Conservation (phyloP, 2,329 filamentous ascomycete genomes). For the Phialocephala subalpina region DNA sequence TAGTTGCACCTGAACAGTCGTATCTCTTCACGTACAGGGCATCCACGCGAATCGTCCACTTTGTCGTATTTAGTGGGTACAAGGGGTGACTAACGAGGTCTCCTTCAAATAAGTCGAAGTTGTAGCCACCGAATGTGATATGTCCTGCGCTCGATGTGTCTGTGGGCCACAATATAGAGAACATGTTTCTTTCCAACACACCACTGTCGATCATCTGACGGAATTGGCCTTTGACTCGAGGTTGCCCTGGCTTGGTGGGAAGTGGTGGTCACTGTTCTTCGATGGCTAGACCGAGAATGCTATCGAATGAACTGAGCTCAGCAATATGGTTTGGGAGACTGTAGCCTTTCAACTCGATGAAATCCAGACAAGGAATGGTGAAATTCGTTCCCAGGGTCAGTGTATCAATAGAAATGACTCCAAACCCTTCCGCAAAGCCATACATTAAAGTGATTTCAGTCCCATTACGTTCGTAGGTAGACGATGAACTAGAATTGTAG, state of each 20-base stretch:
- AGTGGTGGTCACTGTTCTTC: background rate
- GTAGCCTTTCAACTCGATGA: too few relatives aligned
- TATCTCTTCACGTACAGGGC: background rate
- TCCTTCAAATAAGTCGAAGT: conserved; percentile 10
- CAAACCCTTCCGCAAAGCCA: too few relatives aligned
- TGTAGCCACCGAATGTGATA: conserved; percentile 19
- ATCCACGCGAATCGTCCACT: conserved; percentile 8
- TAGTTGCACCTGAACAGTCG: background rate
- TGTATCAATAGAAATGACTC: too few relatives aligned
- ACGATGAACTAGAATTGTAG: conserved; percentile 20
- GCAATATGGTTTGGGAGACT: too few relatives aligned
- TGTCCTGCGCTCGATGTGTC: conserved; percentile 7
- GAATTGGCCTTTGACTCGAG: conserved; percentile 14
- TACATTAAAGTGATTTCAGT: background rate
- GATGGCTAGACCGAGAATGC: conserved; percentile 2
- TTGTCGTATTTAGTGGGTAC: conserved; percentile 10
- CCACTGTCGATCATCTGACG: conserved; percentile 14
- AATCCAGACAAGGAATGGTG: too few relatives aligned
- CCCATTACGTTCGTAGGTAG: conserved; percentile 12
- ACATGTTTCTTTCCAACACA: conserved; percentile 21
- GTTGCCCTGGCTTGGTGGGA: background rate
- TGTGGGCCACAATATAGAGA: conserved; percentile 17
- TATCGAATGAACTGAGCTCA: background rate
- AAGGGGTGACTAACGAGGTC: conserved; percentile 2
- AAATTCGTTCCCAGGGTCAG: too few relatives aligned